Evolutionary conservation across 345 rosid species (phyloP), one percentile per base, ranked within the genome.

Genomic region (Raphanus raphanistrum): DNA sequence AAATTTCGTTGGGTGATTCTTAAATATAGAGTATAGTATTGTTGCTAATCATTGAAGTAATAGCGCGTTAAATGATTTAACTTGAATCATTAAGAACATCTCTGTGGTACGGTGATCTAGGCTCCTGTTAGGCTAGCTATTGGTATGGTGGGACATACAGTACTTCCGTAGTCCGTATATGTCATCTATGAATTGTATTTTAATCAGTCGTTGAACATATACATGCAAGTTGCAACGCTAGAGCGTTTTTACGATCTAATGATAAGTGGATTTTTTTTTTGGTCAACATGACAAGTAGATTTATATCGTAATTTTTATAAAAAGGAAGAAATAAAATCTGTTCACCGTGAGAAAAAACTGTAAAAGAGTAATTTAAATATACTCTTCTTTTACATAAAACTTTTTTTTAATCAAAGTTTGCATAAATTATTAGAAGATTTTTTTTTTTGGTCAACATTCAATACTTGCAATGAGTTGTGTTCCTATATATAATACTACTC

Each of bases 11-110:
- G 68, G 81, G 65, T 41, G 76, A 65, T 55, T 71, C 72, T 65
- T 65, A 71, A n/a, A 57, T 28, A 70, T 5, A 62, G 63, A 32
- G n/a, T 63, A 62, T 26, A 41, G 57, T 38, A 71, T 29, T 17
- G n/a, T 57, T 65, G 11, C 72, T 78, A 78, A 78, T 78, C 66
- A 78, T 78, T 78, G 76, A 71, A 31, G 16, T 78, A 71, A 72
- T 65, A 78, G 27, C 76, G 71, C 71, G 66, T 77, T 77, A 54
- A 48, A 38, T 38, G 12, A 38, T 38, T 38, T 38, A 38, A 38
- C 13, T 38, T 38, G 8, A 69, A 62, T 76, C 55, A 70, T 54
- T 16, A 38, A 28, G 65, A 70, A 59, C 70, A 36, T 63, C 71
- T 36, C 38, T 17, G 54, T 76, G 71, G 80, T 76, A 76, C 80